Evolutionary conservation across 306 rosid genomes (phyloP), one percentile per base, ranked within the genome.

Genomic region (Vigna radiata): DNA sequence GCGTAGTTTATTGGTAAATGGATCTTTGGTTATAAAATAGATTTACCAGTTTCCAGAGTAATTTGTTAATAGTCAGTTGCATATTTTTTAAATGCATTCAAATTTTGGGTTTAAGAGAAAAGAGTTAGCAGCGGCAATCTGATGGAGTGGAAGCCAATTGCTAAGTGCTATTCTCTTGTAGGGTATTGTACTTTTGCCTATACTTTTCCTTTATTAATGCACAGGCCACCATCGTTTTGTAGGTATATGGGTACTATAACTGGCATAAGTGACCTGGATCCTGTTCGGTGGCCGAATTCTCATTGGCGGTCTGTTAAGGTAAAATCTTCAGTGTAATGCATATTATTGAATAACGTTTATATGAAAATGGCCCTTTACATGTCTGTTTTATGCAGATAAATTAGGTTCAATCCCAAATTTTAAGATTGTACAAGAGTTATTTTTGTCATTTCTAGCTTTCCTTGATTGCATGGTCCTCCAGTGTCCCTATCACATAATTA

Each of bases 161-260:
- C 53, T 39, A 41, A n/a, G 25, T 49, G 27, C 63, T 50, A 19
- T 41, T 58, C 65, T 67, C 8, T n/a, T 1, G 37, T 58, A 21
- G 61, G 64, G 53, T 11, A 52, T 19, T 60, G 18, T 27, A 18
- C 18, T 37, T 36, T 74, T 73, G 37, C 61, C 33, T 66, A 37
- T 67, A 47, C 44, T 47, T 69, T 74, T 23, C 76, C 37, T 76
- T 50, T 59, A 70, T 60, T 59, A 48, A 74, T 65, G 21, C 44
- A 12, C 4, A 29, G 39, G 61, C 73, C 43, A 48, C 66, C 33
- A 75, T 17, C 58, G 37, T 78, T 41, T 81, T 84, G 80, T 82
- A 92, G 97, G 91, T 92, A 88, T 90, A 92, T 90, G 96, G 97
- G 97, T 78, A 92, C 97, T 0, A 92, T 92, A 83, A 90, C 97